A percentile compares a stretch with the other conserved stretches of the same genome.
Conservation (phyloP, 2,329 filamentous ascomycete species). For the Stenocarpella maydis region DNA sequence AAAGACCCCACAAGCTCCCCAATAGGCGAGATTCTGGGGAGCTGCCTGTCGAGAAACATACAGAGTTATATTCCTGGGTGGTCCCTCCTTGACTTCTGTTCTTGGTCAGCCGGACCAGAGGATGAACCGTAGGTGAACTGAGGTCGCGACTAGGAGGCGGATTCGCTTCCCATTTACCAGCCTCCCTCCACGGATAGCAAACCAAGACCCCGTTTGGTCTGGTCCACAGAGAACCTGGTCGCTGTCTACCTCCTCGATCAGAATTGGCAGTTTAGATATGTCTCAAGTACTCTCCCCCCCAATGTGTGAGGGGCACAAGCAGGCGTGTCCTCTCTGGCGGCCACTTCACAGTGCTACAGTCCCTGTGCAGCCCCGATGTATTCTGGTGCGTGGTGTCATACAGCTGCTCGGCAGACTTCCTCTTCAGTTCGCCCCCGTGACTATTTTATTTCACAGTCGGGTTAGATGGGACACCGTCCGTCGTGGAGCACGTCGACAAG, state of each 20-base stretch:
- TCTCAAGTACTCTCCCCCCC: slow-evolving; percentile 33
- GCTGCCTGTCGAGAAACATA: slow-evolving; percentile 52
- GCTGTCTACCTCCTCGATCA: slow-evolving; percentile 52
- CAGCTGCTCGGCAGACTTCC: slow-evolving; percentile 21
- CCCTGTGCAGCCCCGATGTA: slow-evolving; percentile 31
- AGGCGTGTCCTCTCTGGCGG: slow-evolving; percentile 31
- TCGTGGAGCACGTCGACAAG: slow-evolving; percentile 28
- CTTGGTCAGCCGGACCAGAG: slow-evolving; percentile 8
- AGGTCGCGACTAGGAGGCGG: slow-evolving; percentile 11
- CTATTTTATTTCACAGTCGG: slow-evolving; percentile 11
- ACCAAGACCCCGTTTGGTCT: slow-evolving; percentile 28
- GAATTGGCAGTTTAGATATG: slow-evolving; percentile 64
- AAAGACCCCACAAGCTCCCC: slow-evolving; percentile 49
- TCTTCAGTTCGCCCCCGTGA: slow-evolving; percentile 1
- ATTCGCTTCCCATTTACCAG: slow-evolving; percentile 27
- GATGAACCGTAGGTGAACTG: not conserved
- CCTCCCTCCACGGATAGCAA: slow-evolving; percentile 24
- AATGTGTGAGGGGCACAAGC: slow-evolving; percentile 11
- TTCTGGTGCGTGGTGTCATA: slow-evolving; percentile 28
- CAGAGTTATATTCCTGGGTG: slow-evolving; percentile 39
- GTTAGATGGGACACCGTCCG: slow-evolving; percentile 3
- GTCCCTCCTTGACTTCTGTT: slow-evolving; percentile 21
- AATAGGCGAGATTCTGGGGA: slow-evolving; percentile 48
- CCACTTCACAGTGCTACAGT: slow-evolving; percentile 34
- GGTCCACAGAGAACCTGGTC: slow-evolving; percentile 22